phyloP scores from a whole-genome alignment of 2,329 filamentous ascomycete species.

The Aspergillus brasiliensis region DNA sequence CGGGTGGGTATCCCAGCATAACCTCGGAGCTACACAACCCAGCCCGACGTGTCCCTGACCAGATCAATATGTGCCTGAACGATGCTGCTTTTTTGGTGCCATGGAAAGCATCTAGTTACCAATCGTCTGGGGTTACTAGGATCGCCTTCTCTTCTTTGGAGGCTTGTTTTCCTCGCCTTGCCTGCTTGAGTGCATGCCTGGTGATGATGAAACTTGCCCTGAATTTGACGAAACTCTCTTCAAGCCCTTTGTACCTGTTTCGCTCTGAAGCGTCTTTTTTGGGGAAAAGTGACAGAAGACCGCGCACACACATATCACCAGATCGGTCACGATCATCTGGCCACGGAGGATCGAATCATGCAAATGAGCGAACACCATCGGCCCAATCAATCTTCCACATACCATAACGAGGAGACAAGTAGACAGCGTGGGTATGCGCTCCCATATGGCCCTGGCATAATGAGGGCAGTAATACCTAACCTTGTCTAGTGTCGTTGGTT shows the following conservation, averaged over 20 bases:
- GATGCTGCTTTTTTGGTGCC: no score
- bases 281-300: background rate
- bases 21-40: no score
- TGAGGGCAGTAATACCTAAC: constrained; percentile 7
- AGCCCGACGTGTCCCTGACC: no score
- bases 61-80: no score
- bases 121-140: background rate
- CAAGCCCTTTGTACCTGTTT: background rate
- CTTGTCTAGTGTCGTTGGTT: constrained; percentile 6
- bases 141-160: background rate
- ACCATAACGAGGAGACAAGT: background rate
- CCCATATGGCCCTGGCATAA: background rate
- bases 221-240: background rate
- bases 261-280: background rate
- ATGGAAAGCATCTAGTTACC: no score
- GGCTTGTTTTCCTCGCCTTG: background rate
- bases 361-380: background rate
- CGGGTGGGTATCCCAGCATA: no score
- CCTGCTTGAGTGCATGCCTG: background rate
- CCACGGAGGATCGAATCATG: background rate
- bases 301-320: background rate
- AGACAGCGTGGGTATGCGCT: background rate
- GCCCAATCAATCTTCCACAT: background rate
- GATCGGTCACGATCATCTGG: background rate
- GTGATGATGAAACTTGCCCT: background rate